These are phyloP conservation scores for Diatrype stigma DNA, from an alignment of 2,329 filamentous ascomycete species.

Conservation along the genomic window DNA sequence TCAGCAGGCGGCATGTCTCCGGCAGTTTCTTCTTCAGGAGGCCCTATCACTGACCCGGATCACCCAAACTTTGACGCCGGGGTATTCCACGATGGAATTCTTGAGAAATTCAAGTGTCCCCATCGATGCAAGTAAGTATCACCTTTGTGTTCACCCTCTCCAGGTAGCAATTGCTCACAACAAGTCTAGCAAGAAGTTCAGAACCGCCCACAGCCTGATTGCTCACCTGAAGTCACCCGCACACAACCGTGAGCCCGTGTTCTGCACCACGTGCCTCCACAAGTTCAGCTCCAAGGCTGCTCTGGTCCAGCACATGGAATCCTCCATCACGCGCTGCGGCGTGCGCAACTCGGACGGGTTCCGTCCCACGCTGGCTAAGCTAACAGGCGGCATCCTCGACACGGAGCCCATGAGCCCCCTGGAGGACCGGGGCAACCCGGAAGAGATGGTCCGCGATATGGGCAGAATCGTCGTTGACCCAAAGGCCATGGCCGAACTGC, in stretches of 20 bases:
- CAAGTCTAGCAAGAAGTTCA: constrained; percentile 37
- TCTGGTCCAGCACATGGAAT: constrained; percentile 47
- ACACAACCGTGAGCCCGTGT: constrained; percentile 33
- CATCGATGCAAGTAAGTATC: constrained; percentile 47
- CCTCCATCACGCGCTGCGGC: constrained; percentile 36
- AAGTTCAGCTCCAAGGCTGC: constrained; percentile 37
- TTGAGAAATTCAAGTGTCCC: constrained; percentile 50
- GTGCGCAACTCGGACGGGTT: constrained; percentile 39
- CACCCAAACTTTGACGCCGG: constrained; percentile 42
- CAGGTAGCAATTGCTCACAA: constrained; percentile 8
- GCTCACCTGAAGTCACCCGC: constrained; percentile 40
- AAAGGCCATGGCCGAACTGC: constrained; percentile 1
- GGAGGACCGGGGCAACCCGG: constrained; percentile 25
- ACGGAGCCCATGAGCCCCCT: constrained; percentile 27
- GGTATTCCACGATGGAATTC: constrained; percentile 40
- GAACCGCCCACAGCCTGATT: constrained; percentile 26
- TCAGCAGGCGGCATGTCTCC: constrained; percentile 13
- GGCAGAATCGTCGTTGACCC: neutral
- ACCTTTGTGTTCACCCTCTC: neutral
- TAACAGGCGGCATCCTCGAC: constrained; percentile 36
- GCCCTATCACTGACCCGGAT: constrained; percentile 38
- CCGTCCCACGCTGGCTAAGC: constrained; percentile 31
- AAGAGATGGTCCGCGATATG: neutral
- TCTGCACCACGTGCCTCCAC: constrained; percentile 42
- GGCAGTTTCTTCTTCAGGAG: constrained; percentile 4